phyloP scores from a whole-genome alignment of 2,329 filamentous ascomycete genomes.

The Trichocomaceae sp. region DNA sequence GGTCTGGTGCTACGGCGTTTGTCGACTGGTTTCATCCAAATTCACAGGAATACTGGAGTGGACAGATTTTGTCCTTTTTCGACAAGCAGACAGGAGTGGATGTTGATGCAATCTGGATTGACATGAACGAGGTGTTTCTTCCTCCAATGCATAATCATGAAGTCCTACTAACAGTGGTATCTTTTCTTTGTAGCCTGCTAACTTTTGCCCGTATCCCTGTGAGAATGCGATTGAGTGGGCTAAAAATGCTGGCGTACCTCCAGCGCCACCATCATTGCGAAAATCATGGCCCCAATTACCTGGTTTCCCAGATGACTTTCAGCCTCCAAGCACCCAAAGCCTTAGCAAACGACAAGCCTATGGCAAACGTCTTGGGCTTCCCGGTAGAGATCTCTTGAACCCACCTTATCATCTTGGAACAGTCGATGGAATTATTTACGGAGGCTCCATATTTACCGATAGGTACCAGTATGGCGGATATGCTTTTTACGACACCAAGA shows the following conservation, averaged over 20 bases:
- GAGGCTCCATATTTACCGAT: constrained; percentile 60
- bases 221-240: constrained; percentile 48
- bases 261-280: constrained; percentile 56
- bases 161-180: background rate
- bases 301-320: constrained; percentile 62
- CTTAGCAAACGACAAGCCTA: constrained; percentile 14
- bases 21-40: constrained; percentile 70
- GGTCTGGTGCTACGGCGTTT: constrained; percentile 67
- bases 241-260: constrained; percentile 42
- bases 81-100: constrained; percentile 58
- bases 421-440: constrained; percentile 45
- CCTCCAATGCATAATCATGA: background rate
- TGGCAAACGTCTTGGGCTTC: constrained; percentile 46
- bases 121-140: constrained; percentile 53
- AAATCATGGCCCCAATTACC: constrained; percentile 58
- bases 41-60: constrained; percentile 62
- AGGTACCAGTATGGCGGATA: constrained; percentile 57
- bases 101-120: constrained; percentile 72
- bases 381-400: constrained; percentile 56
- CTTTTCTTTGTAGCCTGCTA: constrained; percentile 24
- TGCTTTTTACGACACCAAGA: constrained; percentile 68
- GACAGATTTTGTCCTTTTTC: constrained; percentile 62
- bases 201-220: constrained; percentile 53
- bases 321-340: constrained; percentile 40
- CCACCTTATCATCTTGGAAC: constrained; percentile 63